A percentile compares a stretch with the other conserved stretches of the same genome.
Evolutionary conservation across 768 basidiomycete species (phyloP).

Genomic region (Xanthoconium purpureum): DNA sequence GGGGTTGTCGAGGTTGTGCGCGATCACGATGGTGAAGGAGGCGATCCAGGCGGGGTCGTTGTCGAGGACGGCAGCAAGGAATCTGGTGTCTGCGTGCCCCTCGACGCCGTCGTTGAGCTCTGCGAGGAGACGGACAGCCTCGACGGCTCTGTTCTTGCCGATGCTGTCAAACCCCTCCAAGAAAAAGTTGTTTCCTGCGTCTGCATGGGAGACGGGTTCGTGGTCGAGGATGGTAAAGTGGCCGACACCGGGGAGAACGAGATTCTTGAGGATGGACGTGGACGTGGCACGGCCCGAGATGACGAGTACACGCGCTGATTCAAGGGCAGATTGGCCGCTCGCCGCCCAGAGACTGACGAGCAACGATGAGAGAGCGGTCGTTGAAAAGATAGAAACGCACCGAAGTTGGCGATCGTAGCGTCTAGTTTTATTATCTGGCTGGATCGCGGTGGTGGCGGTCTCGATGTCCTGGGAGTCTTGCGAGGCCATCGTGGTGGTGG

Average conservation of each 20-base stretch:
- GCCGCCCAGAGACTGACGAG: conserved; percentile 82
- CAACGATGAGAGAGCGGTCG: neutral
- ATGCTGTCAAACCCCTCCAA: conserved; percentile 72
- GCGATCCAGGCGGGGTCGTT: conserved; percentile 50
- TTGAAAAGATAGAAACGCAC: conserved; percentile 37
- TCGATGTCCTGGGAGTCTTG: conserved; percentile 48
- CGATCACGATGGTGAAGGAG: conserved; percentile 77
- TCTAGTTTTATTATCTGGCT: conserved; percentile 83
- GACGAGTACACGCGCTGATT: conserved; percentile 78
- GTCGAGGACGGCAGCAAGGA: conserved; percentile 57
- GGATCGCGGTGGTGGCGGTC: conserved; percentile 41
- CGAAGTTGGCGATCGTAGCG: conserved; percentile 95
- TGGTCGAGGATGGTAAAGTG: conserved; percentile 89
- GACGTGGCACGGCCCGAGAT: conserved; percentile 80
- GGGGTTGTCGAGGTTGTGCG: conserved; percentile 68
- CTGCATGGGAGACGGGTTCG: conserved; percentile 56
- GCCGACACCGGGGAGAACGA: conserved; percentile 95
- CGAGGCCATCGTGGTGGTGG: conserved; percentile 29
- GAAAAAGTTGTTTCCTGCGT: conserved; percentile 97
- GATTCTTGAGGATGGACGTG: conserved; percentile 90
- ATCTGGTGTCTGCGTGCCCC: conserved; percentile 57
- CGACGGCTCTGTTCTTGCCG: conserved; percentile 74
- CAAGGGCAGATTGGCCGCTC: conserved; percentile 85
- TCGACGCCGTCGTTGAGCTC: conserved; percentile 90
- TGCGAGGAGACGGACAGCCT: conserved; percentile 69